Percentiles rank a stretch among this genome's conserved stretches.
These are phyloP conservation scores for Sindora glabra DNA, from an alignment of 306 rosid genomes.

Conservation along the genomic window DNA sequence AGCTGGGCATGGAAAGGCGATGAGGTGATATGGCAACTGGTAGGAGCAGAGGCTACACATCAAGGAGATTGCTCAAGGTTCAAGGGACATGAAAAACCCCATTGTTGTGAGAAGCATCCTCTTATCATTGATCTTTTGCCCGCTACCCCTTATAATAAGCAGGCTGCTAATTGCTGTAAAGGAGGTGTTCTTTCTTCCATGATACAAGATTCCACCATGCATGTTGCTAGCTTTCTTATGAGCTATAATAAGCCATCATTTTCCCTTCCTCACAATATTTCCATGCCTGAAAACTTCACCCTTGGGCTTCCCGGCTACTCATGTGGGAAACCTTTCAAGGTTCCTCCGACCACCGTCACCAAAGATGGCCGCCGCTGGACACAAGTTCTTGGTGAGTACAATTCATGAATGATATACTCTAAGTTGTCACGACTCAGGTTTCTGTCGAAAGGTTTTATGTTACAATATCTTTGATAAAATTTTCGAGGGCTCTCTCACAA, in stretches of 20 bases:
- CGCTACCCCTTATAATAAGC: conserved; percentile 48
- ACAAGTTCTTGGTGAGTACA: conserved; percentile 53
- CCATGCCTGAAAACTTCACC: conserved; percentile 46
- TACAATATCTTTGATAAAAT: too few species aligned
- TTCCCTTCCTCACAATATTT: background rate
- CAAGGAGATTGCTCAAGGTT: conserved; percentile 67
- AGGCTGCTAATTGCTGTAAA: conserved; percentile 54
- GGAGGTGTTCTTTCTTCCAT: conserved; percentile 57
- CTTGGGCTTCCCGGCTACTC: conserved; percentile 62
- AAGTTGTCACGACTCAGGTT: too few species aligned
- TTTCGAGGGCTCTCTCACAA: too few species aligned
- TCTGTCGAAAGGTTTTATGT: too few species aligned
- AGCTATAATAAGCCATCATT: conserved; percentile 16
- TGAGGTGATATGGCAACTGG: conserved; percentile 68
- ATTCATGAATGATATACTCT: too few species aligned
- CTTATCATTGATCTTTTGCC: conserved; percentile 54
- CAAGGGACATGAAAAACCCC: conserved; percentile 41
- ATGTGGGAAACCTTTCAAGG: conserved; percentile 44
- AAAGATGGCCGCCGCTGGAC: conserved; percentile 43
- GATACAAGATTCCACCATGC: conserved; percentile 40
- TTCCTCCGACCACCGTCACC: conserved; percentile 36
- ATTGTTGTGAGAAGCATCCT: conserved; percentile 57
- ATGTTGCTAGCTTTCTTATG: conserved; percentile 45
- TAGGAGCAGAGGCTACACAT: conserved; percentile 67
- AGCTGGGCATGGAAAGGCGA: conserved; percentile 60